Conservation (phyloP, 176 grass and related monocot genomes). For the Oryza nivara region DNA sequence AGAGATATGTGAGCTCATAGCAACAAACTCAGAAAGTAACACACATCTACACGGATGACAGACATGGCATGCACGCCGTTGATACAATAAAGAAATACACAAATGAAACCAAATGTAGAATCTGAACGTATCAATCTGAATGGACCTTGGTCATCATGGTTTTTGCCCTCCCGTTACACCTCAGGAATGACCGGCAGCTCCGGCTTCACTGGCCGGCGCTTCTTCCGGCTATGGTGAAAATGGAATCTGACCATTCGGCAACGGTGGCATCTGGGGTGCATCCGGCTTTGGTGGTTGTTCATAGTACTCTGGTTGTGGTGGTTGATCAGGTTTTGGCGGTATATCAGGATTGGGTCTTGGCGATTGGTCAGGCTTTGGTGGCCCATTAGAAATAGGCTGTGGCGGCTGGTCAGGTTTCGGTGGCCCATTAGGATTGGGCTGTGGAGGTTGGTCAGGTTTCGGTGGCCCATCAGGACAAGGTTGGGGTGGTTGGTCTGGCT, state of each 20-base stretch:
- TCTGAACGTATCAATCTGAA: neutral
- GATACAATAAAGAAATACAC: neutral
- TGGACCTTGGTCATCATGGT: slow-evolving; percentile 20
- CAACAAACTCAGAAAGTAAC: neutral
- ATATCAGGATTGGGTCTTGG: neutral
- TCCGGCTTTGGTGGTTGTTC: neutral
- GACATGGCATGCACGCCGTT: neutral
- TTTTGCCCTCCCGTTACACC: neutral
- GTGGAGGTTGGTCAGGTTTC: neutral
- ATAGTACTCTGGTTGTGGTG: neutral
- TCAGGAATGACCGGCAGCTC: neutral
- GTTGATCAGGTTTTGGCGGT: neutral
- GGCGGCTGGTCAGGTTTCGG: neutral
- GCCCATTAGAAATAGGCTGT: neutral
- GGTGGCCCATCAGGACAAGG: neutral
- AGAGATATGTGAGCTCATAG: slow-evolving; percentile 2
- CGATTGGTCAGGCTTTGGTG: neutral
- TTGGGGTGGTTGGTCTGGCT: neutral
- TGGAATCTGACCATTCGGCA: neutral
- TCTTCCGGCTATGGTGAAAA: neutral
- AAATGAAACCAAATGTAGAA: neutral
- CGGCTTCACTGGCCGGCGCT: neutral
- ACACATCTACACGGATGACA: neutral
- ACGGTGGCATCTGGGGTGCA: neutral
- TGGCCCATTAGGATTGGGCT: neutral